Percentiles rank a stretch among this genome's conserved stretches.
phyloP scores from a whole-genome alignment of 768 basidiomycete genomes.

The Mycena amicta region DNA sequence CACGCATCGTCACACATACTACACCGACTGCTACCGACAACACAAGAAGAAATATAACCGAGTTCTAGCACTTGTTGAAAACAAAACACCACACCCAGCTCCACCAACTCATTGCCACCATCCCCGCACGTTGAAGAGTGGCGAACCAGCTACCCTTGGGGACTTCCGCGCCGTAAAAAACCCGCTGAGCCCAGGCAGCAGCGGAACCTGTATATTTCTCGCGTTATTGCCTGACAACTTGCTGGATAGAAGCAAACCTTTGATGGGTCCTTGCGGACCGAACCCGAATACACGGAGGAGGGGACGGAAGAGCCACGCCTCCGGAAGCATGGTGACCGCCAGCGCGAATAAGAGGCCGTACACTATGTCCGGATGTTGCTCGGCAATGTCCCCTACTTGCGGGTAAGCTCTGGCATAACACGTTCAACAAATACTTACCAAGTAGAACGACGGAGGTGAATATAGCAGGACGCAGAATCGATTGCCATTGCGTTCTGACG shows the following conservation, averaged over 20 bases:
- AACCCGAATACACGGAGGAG: constrained; percentile 40
- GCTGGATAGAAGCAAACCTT: no score
- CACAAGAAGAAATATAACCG: no score
- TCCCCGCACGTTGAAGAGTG: constrained; percentile 30
- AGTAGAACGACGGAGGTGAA: not conserved
- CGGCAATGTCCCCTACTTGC: not conserved
- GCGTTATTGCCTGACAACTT: no score
- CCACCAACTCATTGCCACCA: constrained; percentile 23
- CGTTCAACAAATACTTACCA: no score
- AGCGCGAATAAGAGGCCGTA: constrained; percentile 26
- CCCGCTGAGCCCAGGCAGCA: constrained; percentile 38
- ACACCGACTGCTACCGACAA: no score
- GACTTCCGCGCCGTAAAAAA: constrained; percentile 36
- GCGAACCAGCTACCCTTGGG: constrained; percentile 38
- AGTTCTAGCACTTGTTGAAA: not conserved
- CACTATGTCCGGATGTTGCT: constrained; percentile 19
- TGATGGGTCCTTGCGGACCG: constrained; percentile 33
- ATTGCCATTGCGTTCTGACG: not conserved
- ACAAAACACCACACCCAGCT: not conserved
- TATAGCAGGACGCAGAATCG: not conserved
- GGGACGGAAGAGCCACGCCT: constrained; percentile 32
- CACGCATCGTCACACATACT: no score
- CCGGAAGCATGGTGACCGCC: constrained; percentile 32
- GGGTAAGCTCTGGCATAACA: no score
- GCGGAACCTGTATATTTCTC: constrained; percentile 35